These are phyloP conservation scores for Triangularia setosa DNA, from an alignment of 2,329 filamentous ascomycete species.

Conservation along the genomic window DNA sequence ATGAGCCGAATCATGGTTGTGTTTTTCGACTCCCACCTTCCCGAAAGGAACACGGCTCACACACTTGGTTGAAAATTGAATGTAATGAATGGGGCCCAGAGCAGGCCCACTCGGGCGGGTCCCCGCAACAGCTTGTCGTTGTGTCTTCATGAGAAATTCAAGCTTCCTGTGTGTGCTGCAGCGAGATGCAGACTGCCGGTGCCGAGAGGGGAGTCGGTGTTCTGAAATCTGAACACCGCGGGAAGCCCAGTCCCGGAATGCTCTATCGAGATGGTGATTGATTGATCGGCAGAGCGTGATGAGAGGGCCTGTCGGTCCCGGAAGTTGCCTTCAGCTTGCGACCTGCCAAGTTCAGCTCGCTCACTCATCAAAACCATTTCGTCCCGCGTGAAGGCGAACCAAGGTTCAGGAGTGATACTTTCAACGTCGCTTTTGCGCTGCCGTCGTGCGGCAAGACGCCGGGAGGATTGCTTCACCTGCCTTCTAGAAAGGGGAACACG, in stretches of 20 bases:
- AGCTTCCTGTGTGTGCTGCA: no score
- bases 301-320: background rate
- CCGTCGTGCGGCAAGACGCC: conserved; percentile 12
- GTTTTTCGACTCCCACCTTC: conserved; percentile 20
- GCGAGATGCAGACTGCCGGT: background rate
- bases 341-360: conserved; percentile 21
- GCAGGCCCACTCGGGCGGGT: background rate
- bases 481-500: conserved; percentile 15
- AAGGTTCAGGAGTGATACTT: background rate
- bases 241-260: background rate
- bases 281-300: background rate
- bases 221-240: background rate
- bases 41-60: conserved; percentile 10
- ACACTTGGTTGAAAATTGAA: background rate
- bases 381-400: background rate
- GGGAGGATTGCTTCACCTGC: background rate
- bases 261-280: background rate
- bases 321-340: conserved; percentile 2
- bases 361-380: background rate
- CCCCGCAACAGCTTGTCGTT: background rate
- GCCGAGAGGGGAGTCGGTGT: background rate
- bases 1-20: background rate
- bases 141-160: background rate
- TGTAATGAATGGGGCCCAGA: background rate
- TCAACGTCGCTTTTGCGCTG: background rate